Evolutionary conservation across 2,329 filamentous ascomycete species (phyloP).

Genomic region (Aspergillus fumigatus): DNA sequence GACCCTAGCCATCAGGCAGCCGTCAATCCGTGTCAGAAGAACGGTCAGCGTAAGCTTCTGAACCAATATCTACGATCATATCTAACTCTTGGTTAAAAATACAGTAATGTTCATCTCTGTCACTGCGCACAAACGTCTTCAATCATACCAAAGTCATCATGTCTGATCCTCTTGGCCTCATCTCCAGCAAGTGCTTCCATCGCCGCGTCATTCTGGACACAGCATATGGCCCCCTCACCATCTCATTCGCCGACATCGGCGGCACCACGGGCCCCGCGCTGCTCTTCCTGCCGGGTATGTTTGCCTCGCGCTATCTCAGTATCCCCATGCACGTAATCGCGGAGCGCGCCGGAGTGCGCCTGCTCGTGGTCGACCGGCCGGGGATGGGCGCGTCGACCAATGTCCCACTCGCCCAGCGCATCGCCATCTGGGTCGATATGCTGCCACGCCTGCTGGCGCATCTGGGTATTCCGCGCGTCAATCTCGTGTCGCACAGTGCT

Average conservation of each 20-base stretch:
- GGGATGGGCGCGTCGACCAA: constrained; percentile 39
- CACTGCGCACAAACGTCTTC: neutral
- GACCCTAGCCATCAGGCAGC: too few species aligned
- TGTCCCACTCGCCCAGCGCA: constrained; percentile 32
- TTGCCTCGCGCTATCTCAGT: constrained; percentile 21
- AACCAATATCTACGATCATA: too few species aligned
- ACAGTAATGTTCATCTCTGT: neutral
- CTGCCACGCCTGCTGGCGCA: constrained; percentile 36
- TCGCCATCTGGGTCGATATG: constrained; percentile 39
- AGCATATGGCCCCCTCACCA: constrained; percentile 10
- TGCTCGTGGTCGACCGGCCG: constrained; percentile 21
- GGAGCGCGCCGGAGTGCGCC: constrained; percentile 18
- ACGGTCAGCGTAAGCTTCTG: too few species aligned
- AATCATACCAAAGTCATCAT: neutral
- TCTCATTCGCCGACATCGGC: constrained; percentile 23
- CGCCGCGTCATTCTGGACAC: constrained; percentile 16
- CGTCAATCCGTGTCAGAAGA: too few species aligned
- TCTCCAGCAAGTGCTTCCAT: constrained; percentile 20
- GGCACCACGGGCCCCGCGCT: constrained; percentile 6
- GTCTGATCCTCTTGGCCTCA: neutral
- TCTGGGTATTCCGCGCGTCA: constrained; percentile 29
- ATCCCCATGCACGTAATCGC: constrained; percentile 20
- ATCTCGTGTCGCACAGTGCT: constrained; percentile 38
- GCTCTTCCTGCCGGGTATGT: constrained; percentile 26
- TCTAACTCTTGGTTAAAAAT: too few species aligned